Evolutionary conservation across 2,329 filamentous ascomycete species (phyloP).

Genomic region (Penicillium occitanis): DNA sequence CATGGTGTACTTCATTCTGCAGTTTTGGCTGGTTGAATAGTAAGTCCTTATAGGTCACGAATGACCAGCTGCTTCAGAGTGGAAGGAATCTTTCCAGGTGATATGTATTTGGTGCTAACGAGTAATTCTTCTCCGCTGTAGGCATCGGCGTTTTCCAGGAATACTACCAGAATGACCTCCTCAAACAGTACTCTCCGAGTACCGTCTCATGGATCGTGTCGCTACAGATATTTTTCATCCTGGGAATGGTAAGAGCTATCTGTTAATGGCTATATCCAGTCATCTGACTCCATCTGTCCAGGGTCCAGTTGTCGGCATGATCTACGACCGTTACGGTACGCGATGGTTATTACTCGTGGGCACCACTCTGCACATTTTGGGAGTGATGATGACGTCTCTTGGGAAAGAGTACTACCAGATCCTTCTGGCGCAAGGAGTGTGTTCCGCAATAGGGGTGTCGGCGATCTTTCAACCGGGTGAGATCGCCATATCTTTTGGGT

Average conservation of each 20-base stretch:
- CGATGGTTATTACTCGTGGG: constrained; percentile 46
- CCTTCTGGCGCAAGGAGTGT: constrained; percentile 53
- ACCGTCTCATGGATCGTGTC: constrained; percentile 55
- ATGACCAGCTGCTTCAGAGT: neutral
- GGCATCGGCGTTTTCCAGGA: constrained; percentile 55
- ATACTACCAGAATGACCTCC: constrained; percentile 49
- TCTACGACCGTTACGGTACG: constrained; percentile 55
- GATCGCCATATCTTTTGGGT: constrained; percentile 32
- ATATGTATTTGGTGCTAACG: constrained; percentile 37
- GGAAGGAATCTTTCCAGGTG: neutral
- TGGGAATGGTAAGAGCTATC: constrained; percentile 42
- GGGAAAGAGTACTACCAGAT: constrained; percentile 53
- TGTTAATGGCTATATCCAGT: neutral
- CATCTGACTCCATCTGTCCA: constrained; percentile 28
- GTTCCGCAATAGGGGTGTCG: constrained; percentile 22
- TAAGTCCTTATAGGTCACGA: neutral
- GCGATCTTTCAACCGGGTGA: neutral
- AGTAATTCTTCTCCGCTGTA: constrained; percentile 40
- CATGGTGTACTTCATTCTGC: constrained; percentile 14
- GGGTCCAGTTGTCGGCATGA: constrained; percentile 52
- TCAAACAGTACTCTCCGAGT: constrained; percentile 45
- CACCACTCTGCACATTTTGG: constrained; percentile 49
- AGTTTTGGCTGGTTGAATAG: neutral
- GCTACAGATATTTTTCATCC: constrained; percentile 53
- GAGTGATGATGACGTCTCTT: constrained; percentile 56